Base-by-base conservation (phyloP, 352 stramenopile genomes). In the Proteromonas lacertae region DNA sequence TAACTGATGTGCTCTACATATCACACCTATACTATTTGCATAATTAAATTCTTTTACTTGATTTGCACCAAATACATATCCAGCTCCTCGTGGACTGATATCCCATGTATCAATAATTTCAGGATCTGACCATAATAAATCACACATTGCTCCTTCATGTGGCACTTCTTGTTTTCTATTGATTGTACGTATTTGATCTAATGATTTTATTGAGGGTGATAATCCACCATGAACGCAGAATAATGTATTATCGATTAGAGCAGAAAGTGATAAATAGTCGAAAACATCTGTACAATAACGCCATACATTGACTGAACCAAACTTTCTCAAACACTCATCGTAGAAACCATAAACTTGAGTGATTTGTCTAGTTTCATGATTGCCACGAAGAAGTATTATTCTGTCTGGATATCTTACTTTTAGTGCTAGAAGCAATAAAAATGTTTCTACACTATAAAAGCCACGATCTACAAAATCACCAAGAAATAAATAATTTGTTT, bases 401-500 rank as follows among this genome's bases (percentile, higher is more conserved):
- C 83, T 66, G 50, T 97, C 82, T 12, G 84, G 86, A 62, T 99
- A 96, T 20, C 83, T 59, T 21, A 95, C 81, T 57, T 99, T 99
- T 4, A 97, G 60, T 3, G 79, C 78, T 4, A 97, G 59, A 4
- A 99, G 57, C 29, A 98, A 53, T 10, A 95, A 43, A 46, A 98
- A 94, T 5, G 84, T 97, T 56, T 99, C 88, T 6, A 98, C 80
- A 51, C 67, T 91, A 59, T 97, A 96, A 51, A 92, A 94, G 6
- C 88, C 88, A 29, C 88, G 69, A 53, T 99, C 88, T 29, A 99
- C 88, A 56, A 96, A 99, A 54, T 99, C 88, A 17, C 88, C 88
- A 51, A 99, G 75, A 53, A 99, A 99, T 4, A 99, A 57, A 57
- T 98, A 98, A 55, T 97, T 97, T 42, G 84, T 93, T 48, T 93